Evolutionary conservation across 2,329 filamentous ascomycete species (phyloP).

Genomic region (Gremmenia infestans): DNA sequence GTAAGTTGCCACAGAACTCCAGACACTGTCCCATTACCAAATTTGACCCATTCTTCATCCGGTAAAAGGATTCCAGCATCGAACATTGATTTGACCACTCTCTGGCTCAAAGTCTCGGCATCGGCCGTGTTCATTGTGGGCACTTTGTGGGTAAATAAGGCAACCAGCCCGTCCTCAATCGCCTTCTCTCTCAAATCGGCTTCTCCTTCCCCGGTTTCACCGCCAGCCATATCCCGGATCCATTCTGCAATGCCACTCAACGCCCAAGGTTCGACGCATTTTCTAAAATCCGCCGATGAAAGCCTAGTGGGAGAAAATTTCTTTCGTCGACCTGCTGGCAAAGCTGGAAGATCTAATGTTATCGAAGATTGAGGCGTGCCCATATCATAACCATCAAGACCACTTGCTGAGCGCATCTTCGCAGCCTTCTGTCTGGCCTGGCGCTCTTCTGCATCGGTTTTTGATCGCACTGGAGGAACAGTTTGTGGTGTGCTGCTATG

Average conservation of each 20-base stretch:
- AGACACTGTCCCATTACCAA: slow-evolving; percentile 72
- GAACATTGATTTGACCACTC: slow-evolving; percentile 77
- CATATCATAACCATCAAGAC: slow-evolving; percentile 54
- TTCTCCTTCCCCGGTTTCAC: slow-evolving; percentile 62
- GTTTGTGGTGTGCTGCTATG: slow-evolving; percentile 77
- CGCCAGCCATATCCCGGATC: slow-evolving; percentile 73
- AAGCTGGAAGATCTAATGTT: slow-evolving; percentile 75
- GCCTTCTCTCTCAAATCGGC: slow-evolving; percentile 79
- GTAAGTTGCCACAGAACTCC: slow-evolving; percentile 93
- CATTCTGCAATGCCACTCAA: slow-evolving; percentile 81
- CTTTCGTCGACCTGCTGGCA: slow-evolving; percentile 73
- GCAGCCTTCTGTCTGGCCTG: slow-evolving; percentile 49
- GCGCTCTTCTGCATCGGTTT: slow-evolving; percentile 78
- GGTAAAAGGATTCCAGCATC: slow-evolving; percentile 70
- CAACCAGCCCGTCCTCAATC: slow-evolving; percentile 81
- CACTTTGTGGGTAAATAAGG: slow-evolving; percentile 88
- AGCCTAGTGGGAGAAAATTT: slow-evolving; percentile 85
- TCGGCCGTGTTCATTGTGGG: slow-evolving; percentile 98
- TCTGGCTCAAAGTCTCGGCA: slow-evolving; percentile 77
- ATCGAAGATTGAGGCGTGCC: slow-evolving; percentile 47
- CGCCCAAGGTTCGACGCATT: slow-evolving; percentile 87
- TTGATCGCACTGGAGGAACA: slow-evolving; percentile 79
- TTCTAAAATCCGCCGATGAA: slow-evolving; percentile 72
- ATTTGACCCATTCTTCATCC: slow-evolving; percentile 97
- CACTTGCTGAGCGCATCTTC: slow-evolving; percentile 47